Evolutionary conservation across 352 stramenopile genomes (phyloP).

Genomic region (Globisporangium canariense): DNA sequence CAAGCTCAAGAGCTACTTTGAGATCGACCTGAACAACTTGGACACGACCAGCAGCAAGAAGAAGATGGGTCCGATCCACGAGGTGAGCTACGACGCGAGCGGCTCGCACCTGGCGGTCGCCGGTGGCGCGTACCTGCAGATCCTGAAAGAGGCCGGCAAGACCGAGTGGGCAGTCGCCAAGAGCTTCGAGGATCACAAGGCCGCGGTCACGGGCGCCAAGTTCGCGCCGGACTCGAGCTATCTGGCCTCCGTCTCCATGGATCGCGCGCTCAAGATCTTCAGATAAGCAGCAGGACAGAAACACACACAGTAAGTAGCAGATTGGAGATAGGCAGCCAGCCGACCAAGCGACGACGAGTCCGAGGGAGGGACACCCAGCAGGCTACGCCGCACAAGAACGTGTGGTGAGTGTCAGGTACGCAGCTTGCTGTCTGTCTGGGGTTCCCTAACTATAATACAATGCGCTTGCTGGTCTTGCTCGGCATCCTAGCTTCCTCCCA

Average conservation of each 20-base stretch:
- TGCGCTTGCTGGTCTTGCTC: too few species aligned
- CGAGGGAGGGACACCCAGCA: too few species aligned
- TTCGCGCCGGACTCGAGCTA: conserved; percentile 64
- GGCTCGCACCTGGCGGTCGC: conserved; percentile 57
- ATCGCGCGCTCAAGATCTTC: conserved; percentile 77
- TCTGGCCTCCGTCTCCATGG: conserved; percentile 67
- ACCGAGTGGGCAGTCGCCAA: conserved; percentile 61
- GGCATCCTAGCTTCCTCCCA: too few species aligned
- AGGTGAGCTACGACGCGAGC: conserved; percentile 59
- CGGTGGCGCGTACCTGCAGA: conserved; percentile 34
- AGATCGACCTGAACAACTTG: conserved; percentile 44
- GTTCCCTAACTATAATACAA: too few species aligned
- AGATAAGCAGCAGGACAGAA: conserved; percentile 24
- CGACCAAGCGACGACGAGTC: too few species aligned
- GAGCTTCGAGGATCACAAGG: conserved; percentile 68
- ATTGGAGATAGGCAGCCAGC: too few species aligned
- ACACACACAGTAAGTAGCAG: too few species aligned
- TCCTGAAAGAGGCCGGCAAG: conserved; percentile 64
- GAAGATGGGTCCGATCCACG: conserved; percentile 44
- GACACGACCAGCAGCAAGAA: conserved; percentile 9
- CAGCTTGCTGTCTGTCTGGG: too few species aligned
- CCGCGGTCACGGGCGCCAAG: conserved; percentile 49
- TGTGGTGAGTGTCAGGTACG: too few species aligned
- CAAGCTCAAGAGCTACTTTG: conserved; percentile 80
- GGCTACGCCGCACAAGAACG: too few species aligned